Evolutionary conservation across 225 moss, liverwort and hornwort species (phyloP), one percentile per base, ranked within the genome.

Genomic region (Climacium dendroides): DNA sequence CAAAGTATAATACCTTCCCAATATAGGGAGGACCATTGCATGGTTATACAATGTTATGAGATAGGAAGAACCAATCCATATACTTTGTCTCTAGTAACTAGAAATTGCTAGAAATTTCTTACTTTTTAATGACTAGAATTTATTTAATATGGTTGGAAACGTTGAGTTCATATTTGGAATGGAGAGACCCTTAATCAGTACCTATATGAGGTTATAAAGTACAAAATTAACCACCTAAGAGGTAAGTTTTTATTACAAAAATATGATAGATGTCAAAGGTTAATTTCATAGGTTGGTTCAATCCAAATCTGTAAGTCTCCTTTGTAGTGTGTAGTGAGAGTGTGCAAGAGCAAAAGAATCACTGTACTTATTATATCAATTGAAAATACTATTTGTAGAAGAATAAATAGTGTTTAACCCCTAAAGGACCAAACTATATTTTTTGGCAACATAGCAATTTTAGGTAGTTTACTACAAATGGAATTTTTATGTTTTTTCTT

Each of bases 251-350:
- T 16, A 16, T 2, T 32, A 1, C 65, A 65, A 65, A 65, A 65
- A 5, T 35, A 0, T 35, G 3, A 10, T 0, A 65, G 0, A 20
- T n/a, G 11, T n/a, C 5, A 20, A n/a, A 34, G 20, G 20, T 19
- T 4, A 66, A 66, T 20, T 66, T 3, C 6, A 20, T 64, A 64
- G 9, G 18, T 18, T 64, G 18, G 2, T 64, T 34, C 18, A 64
- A 18, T 34, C 9, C 34, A 34, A 64, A 64, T 32, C 2, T 2
- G 0, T 11, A 65, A 35, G 13, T 19, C 11, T 65, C n/a, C n/a
- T n/a, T n/a, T 5, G 1, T 19, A 65, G 11, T 65, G 6, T 5
- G 0, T 11, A 65, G n/a, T 2, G 1, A 65, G 19, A 35, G 19
- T 35, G 10, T 19, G 11, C n/a, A 19, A 65, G n/a, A 65, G 35